phyloP scores from a whole-genome alignment of 176 grass and related monocot species.

The Aegilops umbellulata region DNA sequence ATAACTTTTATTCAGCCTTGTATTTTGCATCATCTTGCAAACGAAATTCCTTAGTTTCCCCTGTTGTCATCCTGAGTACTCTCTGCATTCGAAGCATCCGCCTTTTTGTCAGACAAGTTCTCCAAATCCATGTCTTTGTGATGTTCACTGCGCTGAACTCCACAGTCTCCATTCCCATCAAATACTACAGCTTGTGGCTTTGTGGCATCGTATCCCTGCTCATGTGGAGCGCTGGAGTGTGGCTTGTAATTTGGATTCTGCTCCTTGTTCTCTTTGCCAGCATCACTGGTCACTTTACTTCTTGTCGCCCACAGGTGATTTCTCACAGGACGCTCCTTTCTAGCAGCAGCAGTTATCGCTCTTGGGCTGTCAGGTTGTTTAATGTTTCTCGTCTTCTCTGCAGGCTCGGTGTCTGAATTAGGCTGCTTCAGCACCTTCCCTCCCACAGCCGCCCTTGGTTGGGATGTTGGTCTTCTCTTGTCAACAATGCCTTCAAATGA shows the following conservation, averaged over 20 bases:
- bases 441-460: conserved; percentile 36
- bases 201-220: not conserved
- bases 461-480: conserved; percentile 40
- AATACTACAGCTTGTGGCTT: conserved; percentile 9
- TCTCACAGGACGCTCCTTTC: conserved; percentile 27
- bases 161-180: conserved; percentile 14
- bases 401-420: conserved; percentile 27
- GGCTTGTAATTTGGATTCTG: conserved; percentile 33
- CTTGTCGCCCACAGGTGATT: conserved; percentile 39
- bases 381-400: conserved; percentile 28
- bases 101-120: not conserved
- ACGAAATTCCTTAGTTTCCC: conserved; percentile 16
- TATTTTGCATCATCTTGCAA: conserved; percentile 13
- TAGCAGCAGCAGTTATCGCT: not conserved
- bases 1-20: not conserved
- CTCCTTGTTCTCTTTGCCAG: conserved; percentile 61
- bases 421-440: conserved; percentile 52
- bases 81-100: not conserved
- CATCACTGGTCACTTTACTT: conserved; percentile 27
- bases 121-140: conserved; percentile 3
- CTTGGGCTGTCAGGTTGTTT: conserved; percentile 38
- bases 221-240: not conserved
- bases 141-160: conserved; percentile 10
- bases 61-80: not conserved
- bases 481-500: conserved; percentile 35